Evolutionary conservation across 495 filamentous ascomycete genomes (phyloP).

Genomic region (Chaetomium tenue): DNA sequence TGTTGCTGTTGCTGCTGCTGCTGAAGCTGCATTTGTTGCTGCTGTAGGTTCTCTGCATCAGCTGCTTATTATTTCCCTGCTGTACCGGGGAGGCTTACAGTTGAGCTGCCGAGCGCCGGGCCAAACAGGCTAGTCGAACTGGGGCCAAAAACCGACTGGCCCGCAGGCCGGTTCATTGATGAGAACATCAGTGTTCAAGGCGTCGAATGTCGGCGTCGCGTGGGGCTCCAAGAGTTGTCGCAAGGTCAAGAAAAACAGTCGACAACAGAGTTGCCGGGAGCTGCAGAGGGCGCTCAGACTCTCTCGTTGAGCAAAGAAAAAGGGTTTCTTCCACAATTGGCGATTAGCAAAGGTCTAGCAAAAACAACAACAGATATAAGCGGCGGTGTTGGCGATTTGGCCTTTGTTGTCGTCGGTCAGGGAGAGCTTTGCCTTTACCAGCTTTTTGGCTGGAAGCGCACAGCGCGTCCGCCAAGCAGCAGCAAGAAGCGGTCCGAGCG

Average conservation of each 20-base stretch:
- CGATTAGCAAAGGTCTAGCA: not conserved
- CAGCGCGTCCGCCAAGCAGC: not conserved
- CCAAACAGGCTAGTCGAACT: conserved; percentile 31
- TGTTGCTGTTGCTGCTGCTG: conserved; percentile 35
- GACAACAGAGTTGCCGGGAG: not conserved
- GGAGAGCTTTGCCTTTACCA: not conserved
- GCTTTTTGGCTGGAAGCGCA: conserved; percentile 12
- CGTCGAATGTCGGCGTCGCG: not conserved
- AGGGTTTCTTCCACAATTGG: not conserved
- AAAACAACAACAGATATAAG: not conserved
- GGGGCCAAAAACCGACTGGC: conserved; percentile 30
- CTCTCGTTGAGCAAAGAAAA: not conserved
- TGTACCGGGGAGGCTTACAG: conserved; percentile 21
- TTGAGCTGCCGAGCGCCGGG: conserved; percentile 18
- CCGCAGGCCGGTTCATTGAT: conserved; percentile 25
- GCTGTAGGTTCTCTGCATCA: conserved; percentile 24
- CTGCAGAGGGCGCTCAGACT: not conserved
- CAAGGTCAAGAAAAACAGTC: conserved; percentile 8
- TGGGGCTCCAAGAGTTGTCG: not conserved
- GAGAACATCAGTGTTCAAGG: conserved; percentile 25
- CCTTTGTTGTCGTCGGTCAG: not conserved
- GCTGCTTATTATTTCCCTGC: not conserved
- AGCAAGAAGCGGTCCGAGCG: conserved; percentile 11
- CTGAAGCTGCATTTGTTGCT: conserved; percentile 32
- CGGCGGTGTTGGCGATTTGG: not conserved